Conservation (phyloP, 805 yeast species). For the Diddensiella caesifluorescens region DNA sequence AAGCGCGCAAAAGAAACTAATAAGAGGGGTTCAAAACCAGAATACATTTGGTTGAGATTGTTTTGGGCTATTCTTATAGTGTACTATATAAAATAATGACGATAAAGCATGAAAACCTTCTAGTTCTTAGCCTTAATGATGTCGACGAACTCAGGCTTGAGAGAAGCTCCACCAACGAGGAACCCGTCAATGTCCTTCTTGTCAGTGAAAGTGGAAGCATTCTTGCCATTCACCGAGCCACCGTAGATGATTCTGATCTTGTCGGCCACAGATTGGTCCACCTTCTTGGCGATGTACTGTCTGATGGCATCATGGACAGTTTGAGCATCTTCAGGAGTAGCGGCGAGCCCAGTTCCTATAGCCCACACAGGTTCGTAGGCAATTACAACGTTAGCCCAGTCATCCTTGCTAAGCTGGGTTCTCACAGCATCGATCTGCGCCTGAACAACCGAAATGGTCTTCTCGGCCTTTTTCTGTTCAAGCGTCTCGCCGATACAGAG, state of each 20-base stretch:
- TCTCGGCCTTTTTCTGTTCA: constrained; percentile 87
- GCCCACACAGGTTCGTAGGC: constrained; percentile 99
- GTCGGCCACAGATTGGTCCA: constrained; percentile 75
- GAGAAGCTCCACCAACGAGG: constrained; percentile 98
- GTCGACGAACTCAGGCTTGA: constrained; percentile 96
- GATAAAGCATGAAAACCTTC: background rate
- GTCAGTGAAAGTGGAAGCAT: constrained; percentile 84
- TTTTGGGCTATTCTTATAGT: too few relatives aligned
- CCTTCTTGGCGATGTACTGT: constrained; percentile 67
- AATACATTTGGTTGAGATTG: too few relatives aligned
- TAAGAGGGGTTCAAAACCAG: background rate
- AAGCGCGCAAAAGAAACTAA: background rate
- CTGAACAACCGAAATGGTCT: constrained; percentile 80
- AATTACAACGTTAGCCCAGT: constrained; percentile 89
- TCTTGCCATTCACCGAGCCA: constrained; percentile 95
- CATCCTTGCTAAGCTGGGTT: constrained; percentile 55
- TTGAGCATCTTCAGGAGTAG: constrained; percentile 98
- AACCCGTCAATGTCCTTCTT: constrained; percentile 95
- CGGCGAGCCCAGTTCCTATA: constrained; percentile 98
- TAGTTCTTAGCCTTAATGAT: constrained; percentile 65
- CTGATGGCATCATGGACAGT: constrained; percentile 88
- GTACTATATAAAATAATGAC: too few relatives aligned
- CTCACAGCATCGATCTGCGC: constrained; percentile 88
- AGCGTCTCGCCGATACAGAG: constrained; percentile 96
- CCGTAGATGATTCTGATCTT: constrained; percentile 90